Conservation (phyloP, 2,329 filamentous ascomycete species). For the Metarhizium humberi region DNA sequence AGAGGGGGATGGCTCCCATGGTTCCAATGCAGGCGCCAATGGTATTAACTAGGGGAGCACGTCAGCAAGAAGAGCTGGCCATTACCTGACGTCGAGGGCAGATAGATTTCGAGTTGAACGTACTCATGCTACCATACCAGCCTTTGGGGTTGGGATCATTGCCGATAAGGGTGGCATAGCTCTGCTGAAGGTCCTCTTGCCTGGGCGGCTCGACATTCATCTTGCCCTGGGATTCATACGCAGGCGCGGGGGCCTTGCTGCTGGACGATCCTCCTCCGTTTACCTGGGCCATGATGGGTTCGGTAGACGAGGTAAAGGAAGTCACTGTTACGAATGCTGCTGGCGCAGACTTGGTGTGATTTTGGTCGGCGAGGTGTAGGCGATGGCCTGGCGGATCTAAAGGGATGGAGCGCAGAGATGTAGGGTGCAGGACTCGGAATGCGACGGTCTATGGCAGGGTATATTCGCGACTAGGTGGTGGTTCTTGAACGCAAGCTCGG, state of each 20-base stretch:
- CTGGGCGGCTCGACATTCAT: constrained; percentile 72
- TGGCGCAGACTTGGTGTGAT: not conserved
- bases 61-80: constrained; percentile 1
- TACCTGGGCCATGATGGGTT: constrained; percentile 11
- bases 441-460: not conserved
- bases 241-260: constrained; percentile 17
- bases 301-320: constrained; percentile 9
- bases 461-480: no score
- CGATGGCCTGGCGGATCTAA: not conserved
- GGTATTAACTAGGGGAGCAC: constrained; percentile 48
- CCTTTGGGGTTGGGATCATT: constrained; percentile 64
- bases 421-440: not conserved
- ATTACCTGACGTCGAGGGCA: not conserved
- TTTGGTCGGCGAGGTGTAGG: not conserved
- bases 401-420: no score
- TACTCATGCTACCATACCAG: constrained; percentile 87
- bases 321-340: constrained; percentile 6
- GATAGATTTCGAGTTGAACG: constrained; percentile 21
- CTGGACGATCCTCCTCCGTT: constrained; percentile 19
- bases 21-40: constrained; percentile 69
- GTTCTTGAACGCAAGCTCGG: no score
- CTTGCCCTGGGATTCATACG: constrained; percentile 30
- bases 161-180: constrained; percentile 58
- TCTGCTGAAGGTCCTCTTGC: constrained; percentile 75
- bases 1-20: constrained; percentile 82